Conservation (phyloP, 2,329 filamentous ascomycete genomes). For the Aspergillus fumigatiaffinis region DNA sequence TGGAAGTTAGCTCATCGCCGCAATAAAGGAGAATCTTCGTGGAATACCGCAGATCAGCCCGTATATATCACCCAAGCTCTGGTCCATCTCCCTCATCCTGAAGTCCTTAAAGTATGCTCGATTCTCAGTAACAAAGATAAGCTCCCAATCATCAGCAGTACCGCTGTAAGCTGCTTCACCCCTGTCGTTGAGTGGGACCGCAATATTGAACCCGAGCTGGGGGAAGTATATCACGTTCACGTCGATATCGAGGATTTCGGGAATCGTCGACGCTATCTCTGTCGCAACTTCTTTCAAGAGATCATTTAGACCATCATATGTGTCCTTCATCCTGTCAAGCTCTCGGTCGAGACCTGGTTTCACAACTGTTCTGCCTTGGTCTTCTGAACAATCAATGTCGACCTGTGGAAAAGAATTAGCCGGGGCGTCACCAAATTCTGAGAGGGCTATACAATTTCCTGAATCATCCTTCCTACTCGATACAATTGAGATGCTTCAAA, state of each 20-base stretch:
- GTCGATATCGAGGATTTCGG: constrained; percentile 51
- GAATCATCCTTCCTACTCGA: constrained; percentile 66
- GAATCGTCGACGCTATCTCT: constrained; percentile 60
- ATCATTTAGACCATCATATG: constrained; percentile 71
- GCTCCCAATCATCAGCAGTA: constrained; percentile 66
- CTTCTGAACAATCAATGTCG: constrained; percentile 73
- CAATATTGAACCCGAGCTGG: constrained; percentile 84
- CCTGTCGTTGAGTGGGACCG: constrained; percentile 61
- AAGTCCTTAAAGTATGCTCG: constrained; percentile 81
- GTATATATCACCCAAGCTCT: constrained; percentile 78
- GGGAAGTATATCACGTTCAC: constrained; percentile 86
- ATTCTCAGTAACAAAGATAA: constrained; percentile 68
- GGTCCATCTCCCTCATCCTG: constrained; percentile 76
- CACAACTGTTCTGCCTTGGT: constrained; percentile 69
- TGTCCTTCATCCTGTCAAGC: constrained; percentile 73
- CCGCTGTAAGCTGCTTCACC: constrained; percentile 63
- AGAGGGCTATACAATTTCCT: constrained; percentile 51
- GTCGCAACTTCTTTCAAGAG: constrained; percentile 66
- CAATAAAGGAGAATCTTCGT: background rate
- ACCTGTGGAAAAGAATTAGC: constrained; percentile 43
- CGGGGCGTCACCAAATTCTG: too few relatives aligned
- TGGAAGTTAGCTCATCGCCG: background rate
- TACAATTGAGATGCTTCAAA: constrained; percentile 60
- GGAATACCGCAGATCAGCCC: constrained; percentile 69
- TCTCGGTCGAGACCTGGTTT: constrained; percentile 65